phyloP scores from a whole-genome alignment of 345 rosid species.

The Angophora floribunda region DNA sequence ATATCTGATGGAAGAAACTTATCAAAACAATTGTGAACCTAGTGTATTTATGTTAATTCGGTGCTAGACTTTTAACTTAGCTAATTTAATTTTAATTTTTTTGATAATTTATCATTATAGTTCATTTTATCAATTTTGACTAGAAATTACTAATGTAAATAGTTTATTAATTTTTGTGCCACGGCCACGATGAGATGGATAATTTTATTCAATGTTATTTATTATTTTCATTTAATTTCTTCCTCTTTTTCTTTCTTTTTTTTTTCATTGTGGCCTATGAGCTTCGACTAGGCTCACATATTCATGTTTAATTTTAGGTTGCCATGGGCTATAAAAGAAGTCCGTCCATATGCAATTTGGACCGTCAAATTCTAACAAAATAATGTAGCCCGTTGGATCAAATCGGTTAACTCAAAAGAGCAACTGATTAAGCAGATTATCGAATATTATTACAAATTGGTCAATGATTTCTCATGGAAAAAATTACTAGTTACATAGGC shows the following conservation, averaged over 20 bases:
- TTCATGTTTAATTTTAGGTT: background rate
- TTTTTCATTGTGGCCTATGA: too few species aligned
- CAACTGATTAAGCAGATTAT: background rate
- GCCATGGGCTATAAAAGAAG: background rate
- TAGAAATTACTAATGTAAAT: too few species aligned
- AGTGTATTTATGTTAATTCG: rapidly evolving
- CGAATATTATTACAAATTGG: background rate
- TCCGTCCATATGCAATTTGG: background rate
- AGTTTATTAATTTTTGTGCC: too few species aligned
- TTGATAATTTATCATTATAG: too few species aligned
- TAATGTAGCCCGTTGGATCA: background rate
- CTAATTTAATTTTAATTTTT: too few species aligned
- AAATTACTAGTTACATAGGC: background rate
- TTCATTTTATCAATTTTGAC: background rate
- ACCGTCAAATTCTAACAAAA: background rate
- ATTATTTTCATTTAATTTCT: too few species aligned
- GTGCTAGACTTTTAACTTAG: too few species aligned
- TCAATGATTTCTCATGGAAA: background rate
- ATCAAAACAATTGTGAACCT: too few species aligned
- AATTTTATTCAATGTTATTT: too few species aligned
- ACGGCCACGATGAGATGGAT: too few species aligned
- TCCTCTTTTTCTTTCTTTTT: too few species aligned
- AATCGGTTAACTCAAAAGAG: background rate
- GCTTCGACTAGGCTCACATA: too few species aligned
- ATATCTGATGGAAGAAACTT: background rate